Conservation (phyloP, 108 stramenopile genomes). For the Nitzschia inconspicua region DNA sequence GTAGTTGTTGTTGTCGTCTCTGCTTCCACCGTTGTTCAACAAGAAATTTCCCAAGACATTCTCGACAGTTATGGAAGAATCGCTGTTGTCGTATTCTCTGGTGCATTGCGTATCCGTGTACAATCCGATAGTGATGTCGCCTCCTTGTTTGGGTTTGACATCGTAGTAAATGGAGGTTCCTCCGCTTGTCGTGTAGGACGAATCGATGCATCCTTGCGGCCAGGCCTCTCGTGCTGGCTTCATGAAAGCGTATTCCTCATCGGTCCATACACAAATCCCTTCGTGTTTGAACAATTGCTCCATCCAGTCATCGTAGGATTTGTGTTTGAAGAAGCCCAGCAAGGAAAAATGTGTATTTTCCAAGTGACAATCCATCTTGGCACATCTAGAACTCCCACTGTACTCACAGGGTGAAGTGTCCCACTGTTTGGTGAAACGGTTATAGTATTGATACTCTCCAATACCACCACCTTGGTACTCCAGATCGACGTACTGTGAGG, state of each 20-base stretch:
- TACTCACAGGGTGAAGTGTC: slow-evolving; percentile 32
- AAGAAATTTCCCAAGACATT: slow-evolving; percentile 33
- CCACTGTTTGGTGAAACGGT: slow-evolving; percentile 31
- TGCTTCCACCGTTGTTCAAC: background rate
- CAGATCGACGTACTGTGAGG: slow-evolving; percentile 51
- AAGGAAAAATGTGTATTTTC: slow-evolving; percentile 37
- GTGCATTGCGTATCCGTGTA: slow-evolving; percentile 52
- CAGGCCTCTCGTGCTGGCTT: slow-evolving; percentile 15
- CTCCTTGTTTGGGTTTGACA: slow-evolving; percentile 43
- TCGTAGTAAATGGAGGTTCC: slow-evolving; percentile 54
- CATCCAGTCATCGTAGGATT: slow-evolving; percentile 42
- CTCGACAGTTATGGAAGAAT: slow-evolving; percentile 18
- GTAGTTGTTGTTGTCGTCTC: slow-evolving; percentile 14
- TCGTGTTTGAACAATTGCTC: slow-evolving; percentile 70
- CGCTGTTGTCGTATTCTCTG: slow-evolving; percentile 24
- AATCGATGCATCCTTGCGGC: slow-evolving; percentile 28
- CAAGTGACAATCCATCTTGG: slow-evolving; percentile 65
- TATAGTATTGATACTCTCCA: slow-evolving; percentile 50
- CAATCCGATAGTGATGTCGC: slow-evolving; percentile 36
- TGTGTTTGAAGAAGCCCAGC: slow-evolving; percentile 62
- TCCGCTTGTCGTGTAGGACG: background rate
- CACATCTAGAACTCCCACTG: slow-evolving; percentile 32
- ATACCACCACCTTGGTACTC: slow-evolving; percentile 46
- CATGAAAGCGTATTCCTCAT: slow-evolving; percentile 58
- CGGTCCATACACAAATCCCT: slow-evolving; percentile 56